Percentiles rank a stretch among this genome's conserved stretches.
These are phyloP conservation scores for Dictyostelium capitatum DNA, from an alignment of 78 protist species.

Conservation along the genomic window DNA sequence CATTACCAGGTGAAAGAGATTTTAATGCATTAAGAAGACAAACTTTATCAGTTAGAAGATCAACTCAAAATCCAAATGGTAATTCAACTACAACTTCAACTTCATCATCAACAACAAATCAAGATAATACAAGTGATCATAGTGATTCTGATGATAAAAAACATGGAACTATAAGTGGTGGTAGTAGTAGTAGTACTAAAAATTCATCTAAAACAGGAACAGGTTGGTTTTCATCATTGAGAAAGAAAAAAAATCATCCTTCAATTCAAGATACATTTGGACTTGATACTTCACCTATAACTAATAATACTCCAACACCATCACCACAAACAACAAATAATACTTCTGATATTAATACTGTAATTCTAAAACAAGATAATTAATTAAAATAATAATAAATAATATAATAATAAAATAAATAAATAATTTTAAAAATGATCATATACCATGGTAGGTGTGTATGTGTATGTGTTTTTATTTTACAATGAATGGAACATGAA, in stretches of 20 bases:
- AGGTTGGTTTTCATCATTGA: slow-evolving; percentile 62
- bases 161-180: neutral
- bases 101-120: neutral
- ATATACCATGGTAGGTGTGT: too few species aligned
- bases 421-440: neutral
- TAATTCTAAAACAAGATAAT: slow-evolving; percentile 45
- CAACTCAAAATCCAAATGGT: neutral
- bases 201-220: slow-evolving; percentile 16
- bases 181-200: neutral
- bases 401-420: neutral
- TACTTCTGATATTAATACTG: neutral
- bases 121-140: slow-evolving; percentile 6
- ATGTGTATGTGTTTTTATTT: neutral
- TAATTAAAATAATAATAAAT: neutral
- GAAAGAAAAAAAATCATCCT: slow-evolving; percentile 71
- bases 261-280: slow-evolving; percentile 37
- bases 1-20: slow-evolving; percentile 60
- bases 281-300: neutral
- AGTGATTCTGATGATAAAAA: slow-evolving; percentile 10
- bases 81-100: neutral
- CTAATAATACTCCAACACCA: neutral
- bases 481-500: neutral
- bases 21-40: slow-evolving; percentile 48
- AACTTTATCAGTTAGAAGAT: slow-evolving; percentile 23
- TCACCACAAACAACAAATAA: neutral